These are phyloP conservation scores for Wallacemonas rigidus DNA, from an alignment of 208 protist species.

Conservation along the genomic window DNA sequence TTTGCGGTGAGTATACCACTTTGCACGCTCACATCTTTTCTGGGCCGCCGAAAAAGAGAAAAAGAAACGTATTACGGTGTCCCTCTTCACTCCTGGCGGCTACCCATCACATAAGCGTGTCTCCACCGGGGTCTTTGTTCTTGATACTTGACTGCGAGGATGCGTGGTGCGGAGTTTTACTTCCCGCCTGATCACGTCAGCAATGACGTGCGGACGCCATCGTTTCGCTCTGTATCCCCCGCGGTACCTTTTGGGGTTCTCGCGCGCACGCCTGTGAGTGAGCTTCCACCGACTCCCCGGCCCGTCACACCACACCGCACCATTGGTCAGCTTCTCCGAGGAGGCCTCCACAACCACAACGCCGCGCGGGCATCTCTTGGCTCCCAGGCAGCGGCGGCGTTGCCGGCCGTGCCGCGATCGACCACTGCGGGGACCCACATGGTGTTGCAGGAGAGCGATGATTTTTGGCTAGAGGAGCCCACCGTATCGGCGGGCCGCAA, in stretches of 20 bases:
- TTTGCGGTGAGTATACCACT: no score
- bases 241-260: slow-evolving; percentile 53
- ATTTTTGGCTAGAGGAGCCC: slow-evolving; percentile 2
- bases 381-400: not conserved
- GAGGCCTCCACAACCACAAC: slow-evolving; percentile 17
- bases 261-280: slow-evolving; percentile 60
- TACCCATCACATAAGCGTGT: no score
- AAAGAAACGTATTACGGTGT: no score
- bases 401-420: not conserved
- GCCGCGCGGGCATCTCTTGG: slow-evolving; percentile 2
- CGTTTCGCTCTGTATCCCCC: not conserved
- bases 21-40: no score
- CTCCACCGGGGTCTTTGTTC: no score
- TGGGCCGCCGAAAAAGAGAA: no score
- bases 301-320: slow-evolving; percentile 48
- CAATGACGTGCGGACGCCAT: slow-evolving; percentile 28
- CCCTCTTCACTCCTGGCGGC: no score
- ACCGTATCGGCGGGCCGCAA: slow-evolving; percentile 6
- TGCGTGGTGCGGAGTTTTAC: slow-evolving; percentile 57
- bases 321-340: slow-evolving; percentile 61
- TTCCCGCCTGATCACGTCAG: slow-evolving; percentile 70
- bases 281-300: slow-evolving; percentile 73
- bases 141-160: no score
- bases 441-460: not conserved
- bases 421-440: not conserved